Evolutionary conservation across 352 stramenopile genomes (phyloP), one percentile per base, ranked within the genome.

Genomic region (Blastocystis sp.): DNA sequence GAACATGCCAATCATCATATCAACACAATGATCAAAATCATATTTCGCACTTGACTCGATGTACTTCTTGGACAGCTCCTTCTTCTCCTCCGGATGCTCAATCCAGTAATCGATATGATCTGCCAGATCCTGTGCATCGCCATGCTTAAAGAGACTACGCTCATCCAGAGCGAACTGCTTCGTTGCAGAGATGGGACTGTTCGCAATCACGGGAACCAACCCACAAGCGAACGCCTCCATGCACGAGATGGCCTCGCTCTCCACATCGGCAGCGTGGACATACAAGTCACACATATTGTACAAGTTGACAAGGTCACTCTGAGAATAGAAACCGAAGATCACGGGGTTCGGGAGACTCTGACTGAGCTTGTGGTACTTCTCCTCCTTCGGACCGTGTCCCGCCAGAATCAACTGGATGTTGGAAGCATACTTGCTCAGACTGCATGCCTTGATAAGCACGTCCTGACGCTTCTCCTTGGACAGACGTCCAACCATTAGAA

Each of bases 401-500:
- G 75, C 75, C 16, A 85, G 34, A 75, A 85, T 76, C 42, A 85
- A 61, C 42, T 72, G 57, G 21, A 85, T 85, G 11, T 69, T 34
- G 21, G 76, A 21, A 7, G 57, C 63, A 40, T 85, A 42, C 27
- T 75, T 85, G 29, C 48, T 72, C 18, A 85, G n/a, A 4, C 1
- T 27, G 42, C 57, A 72, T 9, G 75, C 75, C 34, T 85, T 85
- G 27, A 85, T 85, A 8, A 85, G 53, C n/a, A 85, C 63, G 32
- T 85, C 75, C 51, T 85, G 75, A 42, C 75, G 75, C 63, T 85
- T 85, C 51, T 85, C 75, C 34, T 85, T 85, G 14, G 75, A 85
- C 24, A 85, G 29, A 46, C 75, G 75, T 49, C 75, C 75, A 27
- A 85, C 75, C 63, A 76, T 76, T n/a, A 85, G 7, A 61, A 85